A percentile compares a stretch with the other conserved stretches of the same genome.
Evolutionary conservation across 352 stramenopile species (phyloP).

Genomic region (Phytophthora hibernalis): DNA sequence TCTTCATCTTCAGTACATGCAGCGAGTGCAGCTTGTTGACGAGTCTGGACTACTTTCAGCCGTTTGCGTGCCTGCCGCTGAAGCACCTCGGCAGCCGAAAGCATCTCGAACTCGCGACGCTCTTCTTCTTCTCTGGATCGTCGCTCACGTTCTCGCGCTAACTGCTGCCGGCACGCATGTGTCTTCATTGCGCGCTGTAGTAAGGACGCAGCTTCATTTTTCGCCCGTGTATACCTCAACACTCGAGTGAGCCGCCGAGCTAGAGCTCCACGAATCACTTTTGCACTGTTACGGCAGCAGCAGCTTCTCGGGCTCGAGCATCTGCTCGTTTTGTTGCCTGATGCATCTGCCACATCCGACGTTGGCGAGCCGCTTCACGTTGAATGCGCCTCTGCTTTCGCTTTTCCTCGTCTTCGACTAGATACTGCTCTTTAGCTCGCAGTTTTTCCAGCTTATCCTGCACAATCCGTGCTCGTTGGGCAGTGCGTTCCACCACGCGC

Average conservation of each 20-base stretch:
- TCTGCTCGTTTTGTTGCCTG: slow-evolving; percentile 58
- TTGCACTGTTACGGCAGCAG: slow-evolving; percentile 54
- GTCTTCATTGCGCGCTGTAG: slow-evolving; percentile 47
- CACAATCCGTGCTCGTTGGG: slow-evolving; percentile 48
- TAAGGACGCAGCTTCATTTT: slow-evolving; percentile 39
- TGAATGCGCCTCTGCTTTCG: slow-evolving; percentile 47
- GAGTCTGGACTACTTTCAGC: slow-evolving; percentile 26
- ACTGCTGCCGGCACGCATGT: slow-evolving; percentile 37
- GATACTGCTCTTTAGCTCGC: slow-evolving; percentile 48
- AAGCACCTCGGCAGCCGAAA: slow-evolving; percentile 50
- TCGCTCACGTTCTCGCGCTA: slow-evolving; percentile 27
- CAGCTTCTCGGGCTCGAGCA: slow-evolving; percentile 46
- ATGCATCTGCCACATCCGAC: slow-evolving; percentile 53
- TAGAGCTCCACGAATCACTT: slow-evolving; percentile 44
- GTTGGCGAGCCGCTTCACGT: slow-evolving; percentile 52
- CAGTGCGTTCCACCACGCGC: slow-evolving; percentile 65
- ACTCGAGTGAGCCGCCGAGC: slow-evolving; percentile 23
- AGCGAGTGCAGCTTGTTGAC: slow-evolving; percentile 18
- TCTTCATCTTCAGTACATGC: slow-evolving; percentile 34
- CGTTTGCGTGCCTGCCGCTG: slow-evolving; percentile 56
- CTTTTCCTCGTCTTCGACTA: slow-evolving; percentile 48
- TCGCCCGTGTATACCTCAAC: slow-evolving; percentile 17
- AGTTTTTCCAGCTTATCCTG: slow-evolving; percentile 60
- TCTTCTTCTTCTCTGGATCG: slow-evolving; percentile 33
- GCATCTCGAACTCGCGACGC: slow-evolving; percentile 37